A percentile compares a stretch with the other conserved stretches of the same genome.
Evolutionary conservation across 495 filamentous ascomycete species (phyloP).

Genomic region (Aspergillus asperescens): DNA sequence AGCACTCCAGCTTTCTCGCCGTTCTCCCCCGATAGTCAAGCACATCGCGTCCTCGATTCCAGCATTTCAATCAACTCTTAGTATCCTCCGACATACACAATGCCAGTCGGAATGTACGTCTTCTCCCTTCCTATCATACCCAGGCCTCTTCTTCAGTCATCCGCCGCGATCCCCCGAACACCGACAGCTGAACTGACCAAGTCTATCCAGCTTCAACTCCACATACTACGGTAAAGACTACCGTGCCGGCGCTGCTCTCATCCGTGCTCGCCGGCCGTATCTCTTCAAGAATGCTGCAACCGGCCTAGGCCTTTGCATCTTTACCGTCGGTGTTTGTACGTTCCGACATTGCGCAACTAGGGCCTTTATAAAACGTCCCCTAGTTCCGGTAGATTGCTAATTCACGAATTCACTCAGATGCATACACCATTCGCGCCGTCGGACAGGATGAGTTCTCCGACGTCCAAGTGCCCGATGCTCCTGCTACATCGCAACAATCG

Average conservation of each 20-base stretch:
- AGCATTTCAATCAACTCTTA: neutral
- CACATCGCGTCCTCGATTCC: neutral
- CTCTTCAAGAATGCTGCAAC: constrained; percentile 82
- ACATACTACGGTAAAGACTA: constrained; percentile 87
- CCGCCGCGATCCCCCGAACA: neutral
- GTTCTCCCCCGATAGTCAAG: neutral
- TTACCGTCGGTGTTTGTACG: constrained; percentile 79
- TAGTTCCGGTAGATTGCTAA: neutral
- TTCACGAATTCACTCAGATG: constrained; percentile 50
- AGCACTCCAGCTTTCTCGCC: neutral
- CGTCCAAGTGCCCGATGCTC: constrained; percentile 74
- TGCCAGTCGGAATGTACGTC: constrained; percentile 45
- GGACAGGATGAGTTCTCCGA: constrained; percentile 98
- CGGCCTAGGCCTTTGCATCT: constrained; percentile 61
- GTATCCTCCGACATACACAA: constrained; percentile 11
- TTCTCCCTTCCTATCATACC: neutral
- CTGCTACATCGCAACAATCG: constrained; percentile 37
- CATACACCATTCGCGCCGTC: constrained; percentile 82
- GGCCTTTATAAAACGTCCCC: no score
- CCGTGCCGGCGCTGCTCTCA: constrained; percentile 73
- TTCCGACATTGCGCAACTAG: neutral
- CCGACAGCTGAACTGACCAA: neutral
- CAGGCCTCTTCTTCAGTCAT: neutral
- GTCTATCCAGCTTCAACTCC: constrained; percentile 57
- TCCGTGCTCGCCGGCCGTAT: constrained; percentile 86